phyloP scores from a whole-genome alignment of 495 filamentous ascomycete genomes.

The Collariella sp. region DNA sequence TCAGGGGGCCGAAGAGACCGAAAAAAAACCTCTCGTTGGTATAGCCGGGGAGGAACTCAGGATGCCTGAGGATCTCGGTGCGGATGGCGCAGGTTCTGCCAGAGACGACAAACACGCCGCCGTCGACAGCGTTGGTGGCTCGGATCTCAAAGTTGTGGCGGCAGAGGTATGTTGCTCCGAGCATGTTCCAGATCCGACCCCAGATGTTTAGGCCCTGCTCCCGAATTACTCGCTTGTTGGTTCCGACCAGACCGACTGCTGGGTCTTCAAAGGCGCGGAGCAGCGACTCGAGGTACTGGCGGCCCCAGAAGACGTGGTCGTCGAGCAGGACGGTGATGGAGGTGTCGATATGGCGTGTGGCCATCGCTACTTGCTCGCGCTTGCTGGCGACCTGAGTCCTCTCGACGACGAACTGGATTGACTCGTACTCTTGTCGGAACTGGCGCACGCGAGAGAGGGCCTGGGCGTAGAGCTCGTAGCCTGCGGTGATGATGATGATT shows the following conservation, averaged over 20 bases:
- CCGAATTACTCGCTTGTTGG: constrained; percentile 41
- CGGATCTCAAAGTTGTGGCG: constrained; percentile 52
- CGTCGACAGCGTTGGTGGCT: constrained; percentile 46
- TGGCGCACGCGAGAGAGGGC: constrained; percentile 8
- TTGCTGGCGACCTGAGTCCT: constrained; percentile 34
- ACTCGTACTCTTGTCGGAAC: constrained; percentile 5
- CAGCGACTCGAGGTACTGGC: constrained; percentile 33
- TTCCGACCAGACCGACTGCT: constrained; percentile 45
- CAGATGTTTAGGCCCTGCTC: constrained; percentile 20
- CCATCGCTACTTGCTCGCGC: constrained; percentile 41
- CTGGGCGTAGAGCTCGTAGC: constrained; percentile 12
- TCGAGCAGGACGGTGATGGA: constrained; percentile 43
- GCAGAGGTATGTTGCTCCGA: constrained; percentile 46
- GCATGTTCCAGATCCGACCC: constrained; percentile 41
- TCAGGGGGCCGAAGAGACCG: constrained; percentile 37
- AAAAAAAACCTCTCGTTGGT: constrained; percentile 49
- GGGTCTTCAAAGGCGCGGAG: constrained; percentile 46
- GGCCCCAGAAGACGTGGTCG: constrained; percentile 49
- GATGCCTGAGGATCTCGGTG: constrained; percentile 39
- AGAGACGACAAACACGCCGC: constrained; percentile 49
- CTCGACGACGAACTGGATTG: constrained; percentile 15
- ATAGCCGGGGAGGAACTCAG: constrained; percentile 44
- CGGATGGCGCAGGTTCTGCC: constrained; percentile 44
- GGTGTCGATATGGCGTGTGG: constrained; percentile 35
- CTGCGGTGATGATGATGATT: constrained; percentile 34